Evolutionary conservation across 2,329 filamentous ascomycete species (phyloP).

Genomic region (Delphinella strobiligena): DNA sequence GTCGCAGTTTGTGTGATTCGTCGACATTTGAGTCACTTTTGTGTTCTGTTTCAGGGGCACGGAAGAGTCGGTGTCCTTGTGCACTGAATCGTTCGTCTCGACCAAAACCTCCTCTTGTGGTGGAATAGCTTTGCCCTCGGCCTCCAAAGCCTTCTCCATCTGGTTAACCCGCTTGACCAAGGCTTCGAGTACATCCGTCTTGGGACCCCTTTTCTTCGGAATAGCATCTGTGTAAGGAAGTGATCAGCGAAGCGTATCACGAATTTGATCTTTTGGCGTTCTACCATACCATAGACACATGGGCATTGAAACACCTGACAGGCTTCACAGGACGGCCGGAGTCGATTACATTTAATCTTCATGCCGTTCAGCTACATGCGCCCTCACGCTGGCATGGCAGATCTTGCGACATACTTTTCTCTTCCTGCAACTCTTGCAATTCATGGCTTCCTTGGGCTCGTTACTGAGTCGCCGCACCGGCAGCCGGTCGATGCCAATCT

Average conservation of each 20-base stretch:
- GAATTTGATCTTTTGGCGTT: conserved; percentile 1
- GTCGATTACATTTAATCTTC: conserved; percentile 84
- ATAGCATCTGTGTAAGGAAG: conserved; percentile 55
- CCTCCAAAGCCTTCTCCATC: conserved; percentile 64
- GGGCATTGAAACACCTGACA: conserved; percentile 82
- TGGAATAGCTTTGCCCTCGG: conserved; percentile 27
- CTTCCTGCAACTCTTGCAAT: conserved; percentile 89
- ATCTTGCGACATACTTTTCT: conserved; percentile 68
- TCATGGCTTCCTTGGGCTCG: conserved; percentile 82
- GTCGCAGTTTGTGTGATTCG: conserved; percentile 1
- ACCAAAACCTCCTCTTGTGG: neutral
- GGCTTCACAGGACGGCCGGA: conserved; percentile 74
- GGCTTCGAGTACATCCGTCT: conserved; percentile 79
- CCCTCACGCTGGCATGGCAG: too few relatives aligned
- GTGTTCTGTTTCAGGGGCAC: conserved; percentile 3
- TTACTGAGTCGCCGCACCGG: conserved; percentile 58
- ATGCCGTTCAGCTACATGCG: conserved; percentile 10
- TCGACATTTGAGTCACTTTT: neutral
- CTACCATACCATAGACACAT: conserved; percentile 66
- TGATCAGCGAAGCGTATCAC: conserved; percentile 3
- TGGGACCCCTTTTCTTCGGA: conserved; percentile 80
- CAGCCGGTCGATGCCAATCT: conserved; percentile 70
- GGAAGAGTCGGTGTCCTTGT: conserved; percentile 1
- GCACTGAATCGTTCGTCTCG: conserved; percentile 5
- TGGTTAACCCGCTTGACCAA: conserved; percentile 76